Evolutionary conservation across 257 asterid species (phyloP), one percentile per base, ranked within the genome.

Genomic region (Petrea volubilis): DNA sequence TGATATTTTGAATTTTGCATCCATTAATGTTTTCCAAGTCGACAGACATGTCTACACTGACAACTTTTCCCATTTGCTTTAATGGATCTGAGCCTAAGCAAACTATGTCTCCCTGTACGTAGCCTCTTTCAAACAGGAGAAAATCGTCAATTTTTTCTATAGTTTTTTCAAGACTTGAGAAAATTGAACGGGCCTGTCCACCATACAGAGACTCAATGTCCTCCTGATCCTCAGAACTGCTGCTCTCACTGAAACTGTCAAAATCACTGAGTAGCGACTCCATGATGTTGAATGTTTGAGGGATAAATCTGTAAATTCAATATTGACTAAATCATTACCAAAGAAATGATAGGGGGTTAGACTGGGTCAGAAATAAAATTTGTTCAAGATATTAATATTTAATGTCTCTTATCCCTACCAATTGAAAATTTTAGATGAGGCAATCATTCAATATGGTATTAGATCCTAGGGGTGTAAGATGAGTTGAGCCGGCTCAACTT

Each of bases 111-210:
- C 96, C 92, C 1, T 72, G 86, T 34, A 74, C 15, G 78, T 84
- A 92, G 5, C 82, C 85, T 68, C 96, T 83, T 71, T 92, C 99
- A 27, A 95, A 95, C 74, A 87, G 77, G 78, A 95, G 98, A 72
- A 92, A 88, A 80, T 92, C 97, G 20, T 95, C 98, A 0, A 95
- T 92, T 58, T 80, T 92, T 24, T 85, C 87, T 7, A 95, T 86
- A 36, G 92, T 77, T 43, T 95, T 96, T 78, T 90, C 97, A 8
- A 95, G 96, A 71, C 88, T 85, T 17, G 99, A 90, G 71, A 95
- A 89, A 71, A 95, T 84, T 52, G 84, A 80, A 52, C 73, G 78
- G 40, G 99, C 99, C 47, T 82, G 90, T 33, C 96, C 98, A 46
- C 89, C 84, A 43, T 81, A 94, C 8, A 90, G 77, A 57, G 84